These are phyloP conservation scores for Westerdykella ornata DNA, from an alignment of 2,329 filamentous ascomycete species.

Conservation along the genomic window DNA sequence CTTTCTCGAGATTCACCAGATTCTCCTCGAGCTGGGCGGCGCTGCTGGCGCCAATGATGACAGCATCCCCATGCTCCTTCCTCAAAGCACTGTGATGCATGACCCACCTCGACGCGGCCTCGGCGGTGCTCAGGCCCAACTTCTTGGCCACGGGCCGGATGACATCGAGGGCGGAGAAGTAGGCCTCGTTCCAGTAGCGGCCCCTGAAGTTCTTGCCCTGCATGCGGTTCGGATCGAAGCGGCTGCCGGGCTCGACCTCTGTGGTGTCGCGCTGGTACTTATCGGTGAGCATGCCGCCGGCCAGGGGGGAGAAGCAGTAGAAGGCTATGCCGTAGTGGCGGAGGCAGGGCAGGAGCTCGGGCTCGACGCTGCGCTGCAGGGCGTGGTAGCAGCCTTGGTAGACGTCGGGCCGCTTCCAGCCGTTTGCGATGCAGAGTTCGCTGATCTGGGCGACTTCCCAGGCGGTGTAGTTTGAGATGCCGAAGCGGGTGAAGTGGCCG, in stretches of 20 bases:
- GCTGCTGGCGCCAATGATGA: conserved; percentile 32
- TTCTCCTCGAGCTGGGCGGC: conserved; percentile 4
- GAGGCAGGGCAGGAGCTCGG: conserved; percentile 35
- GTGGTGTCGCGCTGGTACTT: conserved; percentile 21
- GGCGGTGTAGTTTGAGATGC: conserved; percentile 5
- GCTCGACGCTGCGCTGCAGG: conserved; percentile 31
- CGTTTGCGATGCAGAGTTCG: conserved; percentile 2
- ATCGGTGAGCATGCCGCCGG: conserved; percentile 15
- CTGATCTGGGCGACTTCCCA: conserved; percentile 5
- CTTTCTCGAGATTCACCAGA: conserved; percentile 1
- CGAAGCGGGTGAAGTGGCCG: conserved; percentile 8
- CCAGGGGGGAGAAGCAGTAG: conserved; percentile 28
- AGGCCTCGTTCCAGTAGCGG: conserved; percentile 27
- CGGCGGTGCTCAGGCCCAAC: conserved; percentile 25
- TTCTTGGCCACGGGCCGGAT: conserved; percentile 31
- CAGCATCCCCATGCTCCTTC: conserved; percentile 30
- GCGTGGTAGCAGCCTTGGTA: conserved; percentile 39
- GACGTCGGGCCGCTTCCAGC: conserved; percentile 26
- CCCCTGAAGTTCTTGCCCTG: conserved; percentile 20
- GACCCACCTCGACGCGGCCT: conserved; percentile 38
- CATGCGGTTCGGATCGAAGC: neutral
- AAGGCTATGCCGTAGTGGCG: conserved; percentile 36
- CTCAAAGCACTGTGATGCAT: conserved; percentile 31
- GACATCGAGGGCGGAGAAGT: conserved; percentile 25
- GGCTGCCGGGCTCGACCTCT: conserved; percentile 10